phyloP scores from a whole-genome alignment of 208 protist species.

The Endotrypanum monterogeii region DNA sequence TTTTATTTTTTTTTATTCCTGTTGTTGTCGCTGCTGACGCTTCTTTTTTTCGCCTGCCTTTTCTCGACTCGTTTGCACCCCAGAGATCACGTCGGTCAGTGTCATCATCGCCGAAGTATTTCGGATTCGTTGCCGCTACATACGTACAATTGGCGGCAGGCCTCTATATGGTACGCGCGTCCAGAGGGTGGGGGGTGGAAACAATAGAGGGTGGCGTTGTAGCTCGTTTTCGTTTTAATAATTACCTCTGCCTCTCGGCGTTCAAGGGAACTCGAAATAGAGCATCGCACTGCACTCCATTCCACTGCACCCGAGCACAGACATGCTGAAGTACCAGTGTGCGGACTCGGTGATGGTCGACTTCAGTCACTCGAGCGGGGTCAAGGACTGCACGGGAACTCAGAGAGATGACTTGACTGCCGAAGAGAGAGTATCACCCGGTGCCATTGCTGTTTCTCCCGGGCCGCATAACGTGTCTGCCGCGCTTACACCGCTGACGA shows the following conservation, averaged over 20 bases:
- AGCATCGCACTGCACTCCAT: not conserved
- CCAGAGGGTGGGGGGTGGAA: not conserved
- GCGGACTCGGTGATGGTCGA: conserved; percentile 13
- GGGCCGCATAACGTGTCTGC: conserved; percentile 1
- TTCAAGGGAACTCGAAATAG: not conserved
- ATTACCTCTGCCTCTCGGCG: not conserved
- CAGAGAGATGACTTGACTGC: conserved; percentile 5
- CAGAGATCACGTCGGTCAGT: not conserved
- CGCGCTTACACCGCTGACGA: conserved; percentile 7
- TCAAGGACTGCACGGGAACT: conserved; percentile 8
- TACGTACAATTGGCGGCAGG: not conserved
- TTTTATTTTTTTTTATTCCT: too few relatives aligned
- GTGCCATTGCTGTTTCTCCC: not conserved
- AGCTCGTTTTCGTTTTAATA: too few relatives aligned
- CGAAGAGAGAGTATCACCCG: conserved; percentile 11
- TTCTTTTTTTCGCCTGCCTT: not conserved
- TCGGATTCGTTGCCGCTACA: not conserved
- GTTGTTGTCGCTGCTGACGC: too few relatives aligned
- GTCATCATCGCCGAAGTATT: not conserved
- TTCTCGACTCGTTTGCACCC: not conserved
- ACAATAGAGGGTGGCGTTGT: not conserved
- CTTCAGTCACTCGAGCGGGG: conserved; percentile 9
- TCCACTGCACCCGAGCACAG: not conserved
- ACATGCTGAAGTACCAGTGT: conserved; percentile 7
- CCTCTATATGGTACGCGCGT: not conserved